Base-by-base conservation (phyloP, 164 flowering plant species). In the Vitis labrusca region DNA sequence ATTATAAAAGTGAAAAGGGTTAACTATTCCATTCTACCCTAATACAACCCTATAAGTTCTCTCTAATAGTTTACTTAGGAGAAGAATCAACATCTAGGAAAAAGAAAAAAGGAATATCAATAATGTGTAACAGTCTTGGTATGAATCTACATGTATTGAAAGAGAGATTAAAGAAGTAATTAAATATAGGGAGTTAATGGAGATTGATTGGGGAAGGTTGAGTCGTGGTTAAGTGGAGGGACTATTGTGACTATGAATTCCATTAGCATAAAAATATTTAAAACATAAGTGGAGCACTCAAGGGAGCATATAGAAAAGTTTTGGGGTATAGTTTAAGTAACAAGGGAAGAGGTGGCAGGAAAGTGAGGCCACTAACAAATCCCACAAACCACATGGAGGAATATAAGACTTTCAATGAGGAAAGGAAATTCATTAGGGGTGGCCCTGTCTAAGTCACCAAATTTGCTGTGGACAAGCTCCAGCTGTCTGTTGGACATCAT, bases 201-300 rank as follows among this genome's bases (percentile, higher is more conserved):
- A 47, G 59, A 61, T 48, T 27, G 37, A 51, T 27, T 47, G 56
- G 60, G 17, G 1, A 8, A 8, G 10, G 57, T 9, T 37, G 51
- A 50, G 49, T 30, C 0, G 19, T 30, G 9, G 17, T 27, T 53
- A 52, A 74, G 76, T 76, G 79, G 74, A 66, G 56, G 65, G 58
- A 72, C 76, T 72, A 63, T 76, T 74, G 68, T 74, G 84, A 78
- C 63, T 63, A 64, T 29, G 78, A 73, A 68, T 76, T 71, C 82
- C 84, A 81, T 74, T 74, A 77, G 48, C 75, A 63, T 66, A 76
- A 72, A 44, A 65, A 76, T 74, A 68, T 68, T 78, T 65, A 55
- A 77, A 73, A 19, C 56, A 60, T 37, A 76, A 78, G 78, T 73
- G 71, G 75, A 67, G 79, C 80, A 77, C 77, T 64, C 64, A 70